Conservation (phyloP, 2,329 filamentous ascomycete species). For the Nothophoma quercina region DNA sequence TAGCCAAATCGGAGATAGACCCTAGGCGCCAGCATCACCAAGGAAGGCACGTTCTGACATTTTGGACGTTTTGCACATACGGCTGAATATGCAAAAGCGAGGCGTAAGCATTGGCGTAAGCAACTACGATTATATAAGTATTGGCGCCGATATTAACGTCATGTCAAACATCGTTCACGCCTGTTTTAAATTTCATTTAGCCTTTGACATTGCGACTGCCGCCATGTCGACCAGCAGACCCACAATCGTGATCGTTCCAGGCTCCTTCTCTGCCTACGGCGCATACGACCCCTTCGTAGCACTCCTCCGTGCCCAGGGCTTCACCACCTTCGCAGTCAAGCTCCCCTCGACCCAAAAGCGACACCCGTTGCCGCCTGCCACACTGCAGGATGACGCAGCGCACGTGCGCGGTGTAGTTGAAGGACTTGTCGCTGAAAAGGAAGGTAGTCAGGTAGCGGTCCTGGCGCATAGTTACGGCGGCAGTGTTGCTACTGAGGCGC, state of each 20-base stretch:
- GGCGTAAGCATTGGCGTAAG: background rate
- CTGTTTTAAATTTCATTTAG: background rate
- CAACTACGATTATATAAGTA: background rate
- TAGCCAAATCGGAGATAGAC: background rate
- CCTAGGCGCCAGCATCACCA: background rate
- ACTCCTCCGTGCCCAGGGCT: conserved; percentile 16
- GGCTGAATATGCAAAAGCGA: background rate
- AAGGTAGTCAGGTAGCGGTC: conserved; percentile 38
- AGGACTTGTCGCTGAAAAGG: conserved; percentile 30
- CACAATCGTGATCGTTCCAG: conserved; percentile 31
- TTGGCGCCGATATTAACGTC: background rate
- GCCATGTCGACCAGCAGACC: conserved; percentile 11
- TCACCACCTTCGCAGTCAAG: conserved; percentile 19
- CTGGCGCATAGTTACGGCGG: conserved; percentile 28
- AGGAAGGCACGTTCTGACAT: background rate
- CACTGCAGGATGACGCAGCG: conserved; percentile 37
- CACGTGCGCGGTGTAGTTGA: conserved; percentile 31
- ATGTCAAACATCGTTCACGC: background rate
- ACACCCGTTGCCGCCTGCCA: conserved; percentile 20
- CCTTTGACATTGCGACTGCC: background rate
- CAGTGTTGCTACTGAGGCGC: conserved; percentile 17
- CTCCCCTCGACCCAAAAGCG: conserved; percentile 26
- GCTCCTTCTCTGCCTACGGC: conserved; percentile 25
- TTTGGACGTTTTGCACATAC: background rate
- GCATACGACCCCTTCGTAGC: conserved; percentile 21